phyloP scores from a whole-genome alignment of 805 yeast genomes.

The Candida corydali region DNA sequence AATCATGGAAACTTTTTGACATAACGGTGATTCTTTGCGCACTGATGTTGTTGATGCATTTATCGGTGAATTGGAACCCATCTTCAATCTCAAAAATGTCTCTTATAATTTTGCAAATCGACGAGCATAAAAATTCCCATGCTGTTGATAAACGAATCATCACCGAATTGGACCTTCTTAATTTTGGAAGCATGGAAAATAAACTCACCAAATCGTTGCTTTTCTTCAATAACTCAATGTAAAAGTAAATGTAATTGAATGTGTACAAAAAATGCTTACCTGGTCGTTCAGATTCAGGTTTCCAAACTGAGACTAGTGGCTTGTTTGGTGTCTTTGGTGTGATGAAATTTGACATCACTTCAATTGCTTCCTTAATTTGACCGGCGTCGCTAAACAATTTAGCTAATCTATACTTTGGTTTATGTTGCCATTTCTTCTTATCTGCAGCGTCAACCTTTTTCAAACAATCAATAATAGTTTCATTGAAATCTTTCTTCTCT shows the following conservation, averaged over 20 bases:
- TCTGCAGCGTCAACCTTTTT: constrained; percentile 52
- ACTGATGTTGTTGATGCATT: constrained; percentile 40
- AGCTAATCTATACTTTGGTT: constrained; percentile 73
- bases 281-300: constrained; percentile 85
- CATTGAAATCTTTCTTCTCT: constrained; percentile 24
- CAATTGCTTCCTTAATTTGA: constrained; percentile 51
- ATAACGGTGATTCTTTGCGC: constrained; percentile 40
- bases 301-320: constrained; percentile 83
- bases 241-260: constrained; percentile 62
- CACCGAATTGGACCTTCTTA: constrained; percentile 74
- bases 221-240: constrained; percentile 49
- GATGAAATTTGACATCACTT: constrained; percentile 61
- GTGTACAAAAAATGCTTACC: constrained; percentile 88
- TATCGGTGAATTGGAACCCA: constrained; percentile 48
- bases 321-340: constrained; percentile 65
- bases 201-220: constrained; percentile 57
- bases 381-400: constrained; percentile 48
- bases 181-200: constrained; percentile 58
- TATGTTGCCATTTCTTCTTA: constrained; percentile 89
- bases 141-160: constrained; percentile 62
- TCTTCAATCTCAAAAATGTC: constrained; percentile 38
- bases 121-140: constrained; percentile 61
- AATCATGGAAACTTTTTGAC: constrained; percentile 28
- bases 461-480: constrained; percentile 42
- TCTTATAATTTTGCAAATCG: constrained; percentile 50